phyloP scores from a whole-genome alignment of 208 protist genomes.

The Entamoeba moshkovskii region DNA sequence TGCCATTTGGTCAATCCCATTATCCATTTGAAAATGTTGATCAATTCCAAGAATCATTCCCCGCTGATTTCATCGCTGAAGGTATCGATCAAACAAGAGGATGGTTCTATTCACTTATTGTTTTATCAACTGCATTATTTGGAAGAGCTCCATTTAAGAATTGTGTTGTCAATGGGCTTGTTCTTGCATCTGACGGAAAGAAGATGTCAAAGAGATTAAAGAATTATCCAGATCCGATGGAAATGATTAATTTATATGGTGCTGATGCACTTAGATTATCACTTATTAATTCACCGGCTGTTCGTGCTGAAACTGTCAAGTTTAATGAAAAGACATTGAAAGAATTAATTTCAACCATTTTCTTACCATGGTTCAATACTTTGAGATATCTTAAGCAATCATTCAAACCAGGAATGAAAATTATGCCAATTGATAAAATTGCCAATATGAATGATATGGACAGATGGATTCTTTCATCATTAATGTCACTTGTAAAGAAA shows the following conservation, averaged over 20 bases:
- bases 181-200: conserved; percentile 85
- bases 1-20: conserved; percentile 95
- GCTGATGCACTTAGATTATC: conserved; percentile 94
- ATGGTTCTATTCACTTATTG: conserved; percentile 97
- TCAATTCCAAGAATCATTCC: conserved; percentile 68
- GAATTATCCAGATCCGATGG: conserved; percentile 94
- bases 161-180: conserved; percentile 93
- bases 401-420: conserved; percentile 26
- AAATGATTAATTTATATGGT: conserved; percentile 78
- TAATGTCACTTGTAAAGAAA: conserved; percentile 69
- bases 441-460: conserved; percentile 70
- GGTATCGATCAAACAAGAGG: conserved; percentile 83
- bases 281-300: conserved; percentile 96
- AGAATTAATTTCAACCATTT: conserved; percentile 82
- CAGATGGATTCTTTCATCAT: conserved; percentile 85
- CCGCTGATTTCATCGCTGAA: conserved; percentile 97
- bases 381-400: conserved; percentile 91
- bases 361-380: conserved; percentile 92
- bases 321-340: conserved; percentile 79
- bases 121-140: conserved; percentile 90
- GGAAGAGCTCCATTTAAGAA: conserved; percentile 91
- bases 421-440: conserved; percentile 6
- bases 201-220: conserved; percentile 99
- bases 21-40: conserved; percentile 98
- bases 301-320: conserved; percentile 78